phyloP scores from a whole-genome alignment of 2,329 filamentous ascomycete genomes.

The Nemania sp. region DNA sequence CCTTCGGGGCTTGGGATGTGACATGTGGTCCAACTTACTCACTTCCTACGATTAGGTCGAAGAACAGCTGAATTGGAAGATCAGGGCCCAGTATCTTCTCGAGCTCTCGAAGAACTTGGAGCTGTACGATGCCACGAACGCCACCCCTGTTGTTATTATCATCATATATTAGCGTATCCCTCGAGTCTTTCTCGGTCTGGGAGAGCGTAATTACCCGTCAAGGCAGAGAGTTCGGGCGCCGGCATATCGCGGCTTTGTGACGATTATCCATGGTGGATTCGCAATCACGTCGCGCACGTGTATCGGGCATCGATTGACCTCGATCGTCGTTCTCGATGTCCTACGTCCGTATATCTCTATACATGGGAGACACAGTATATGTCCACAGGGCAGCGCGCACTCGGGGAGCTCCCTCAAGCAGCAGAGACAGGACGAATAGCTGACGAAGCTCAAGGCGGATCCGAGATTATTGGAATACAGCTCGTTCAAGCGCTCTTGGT shows the following conservation, averaged over 20 bases:
- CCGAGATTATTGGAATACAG: conserved; percentile 40
- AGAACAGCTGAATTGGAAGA: conserved; percentile 41
- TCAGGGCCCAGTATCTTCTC: conserved; percentile 40
- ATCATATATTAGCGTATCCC: conserved; percentile 3
- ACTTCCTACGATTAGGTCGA: conserved; percentile 41
- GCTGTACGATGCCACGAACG: conserved; percentile 37
- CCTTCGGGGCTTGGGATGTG: not conserved
- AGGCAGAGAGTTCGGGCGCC: conserved; percentile 38
- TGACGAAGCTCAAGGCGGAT: conserved; percentile 36
- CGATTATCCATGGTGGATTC: conserved; percentile 39
- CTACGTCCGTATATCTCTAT: conserved; percentile 39
- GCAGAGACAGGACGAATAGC: conserved; percentile 41
- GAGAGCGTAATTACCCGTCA: conserved; percentile 38
- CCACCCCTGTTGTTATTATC: conserved; percentile 35
- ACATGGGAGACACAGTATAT: conserved; percentile 40
- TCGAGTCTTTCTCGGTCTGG: not conserved
- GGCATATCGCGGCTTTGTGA: conserved; percentile 38
- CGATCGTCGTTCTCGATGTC: conserved; percentile 41
- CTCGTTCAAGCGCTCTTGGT: conserved; percentile 40
- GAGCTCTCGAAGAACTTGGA: conserved; percentile 38
- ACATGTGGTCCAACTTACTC: conserved; percentile 32
- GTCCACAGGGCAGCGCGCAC: conserved; percentile 40
- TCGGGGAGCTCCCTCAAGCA: conserved; percentile 42
- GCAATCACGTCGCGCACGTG: conserved; percentile 40
- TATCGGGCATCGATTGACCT: conserved; percentile 40